Evolutionary conservation across 2,329 filamentous ascomycete species (phyloP).

Genomic region (Fusarium fracticaudum): DNA sequence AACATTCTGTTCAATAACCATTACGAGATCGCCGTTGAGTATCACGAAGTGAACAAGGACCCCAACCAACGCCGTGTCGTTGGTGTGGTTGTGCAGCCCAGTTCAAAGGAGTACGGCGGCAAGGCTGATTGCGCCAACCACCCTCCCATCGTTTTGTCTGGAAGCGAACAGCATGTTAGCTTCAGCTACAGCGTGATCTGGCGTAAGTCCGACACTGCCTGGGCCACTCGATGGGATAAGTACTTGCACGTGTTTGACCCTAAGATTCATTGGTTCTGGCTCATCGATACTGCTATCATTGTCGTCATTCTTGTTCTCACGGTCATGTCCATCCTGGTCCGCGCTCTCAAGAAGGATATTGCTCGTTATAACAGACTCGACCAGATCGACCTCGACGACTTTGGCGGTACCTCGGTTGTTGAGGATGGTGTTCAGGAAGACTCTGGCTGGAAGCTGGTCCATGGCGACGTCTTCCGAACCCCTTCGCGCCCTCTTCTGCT

Average conservation of each 20-base stretch:
- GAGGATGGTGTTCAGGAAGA: conserved; percentile 97
- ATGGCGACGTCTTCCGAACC: conserved; percentile 94
- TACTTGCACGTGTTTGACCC: conserved; percentile 97
- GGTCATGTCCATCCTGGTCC: conserved; percentile 89
- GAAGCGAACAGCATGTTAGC: conserved; percentile 69
- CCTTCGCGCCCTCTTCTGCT: conserved; percentile 85
- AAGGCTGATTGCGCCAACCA: conserved; percentile 72
- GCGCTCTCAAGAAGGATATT: conserved; percentile 93
- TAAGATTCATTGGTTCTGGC: conserved; percentile 98
- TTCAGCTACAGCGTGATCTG: conserved; percentile 96
- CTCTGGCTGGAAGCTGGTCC: conserved; percentile 97
- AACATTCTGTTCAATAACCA: conserved; percentile 85
- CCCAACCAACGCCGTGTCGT: conserved; percentile 84
- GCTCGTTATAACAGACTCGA: conserved; percentile 96
- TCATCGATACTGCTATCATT: conserved; percentile 95
- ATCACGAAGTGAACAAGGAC: conserved; percentile 78
- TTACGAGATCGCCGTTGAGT: conserved; percentile 93
- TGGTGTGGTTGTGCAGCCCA: conserved; percentile 87
- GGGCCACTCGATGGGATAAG: conserved; percentile 98
- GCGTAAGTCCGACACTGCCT: conserved; percentile 83
- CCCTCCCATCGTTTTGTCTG: conserved; percentile 70
- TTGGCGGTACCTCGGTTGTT: conserved; percentile 79
- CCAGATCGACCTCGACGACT: conserved; percentile 87
- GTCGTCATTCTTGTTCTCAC: conserved; percentile 91
- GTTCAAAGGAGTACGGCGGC: conserved; percentile 70